phyloP scores from a whole-genome alignment of 2,329 filamentous ascomycete genomes.

The Aspergillus sp. region DNA sequence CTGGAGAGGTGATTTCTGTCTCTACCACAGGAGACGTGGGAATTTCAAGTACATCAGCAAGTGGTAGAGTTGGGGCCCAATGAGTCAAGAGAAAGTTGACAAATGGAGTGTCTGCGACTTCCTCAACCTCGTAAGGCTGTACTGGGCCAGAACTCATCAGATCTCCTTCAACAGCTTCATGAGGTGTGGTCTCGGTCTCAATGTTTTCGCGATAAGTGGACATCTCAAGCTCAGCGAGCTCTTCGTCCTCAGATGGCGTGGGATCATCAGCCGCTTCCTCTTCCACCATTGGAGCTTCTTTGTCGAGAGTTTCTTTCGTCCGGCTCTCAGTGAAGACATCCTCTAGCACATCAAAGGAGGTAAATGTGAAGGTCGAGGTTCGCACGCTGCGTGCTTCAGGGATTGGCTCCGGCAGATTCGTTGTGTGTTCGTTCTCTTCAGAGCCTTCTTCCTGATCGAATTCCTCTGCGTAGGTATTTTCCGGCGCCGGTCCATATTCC shows the following conservation, averaged over 20 bases:
- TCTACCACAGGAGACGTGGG: neutral
- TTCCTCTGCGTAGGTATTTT: neutral
- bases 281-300: conserved; percentile 7
- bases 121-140: conserved; percentile 29
- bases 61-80: conserved; percentile 7
- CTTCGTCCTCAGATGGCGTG: neutral
- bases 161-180: conserved; percentile 21
- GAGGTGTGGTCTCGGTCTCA: conserved; percentile 27
- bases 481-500: conserved; percentile 3
- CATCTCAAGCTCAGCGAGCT: neutral
- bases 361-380: neutral
- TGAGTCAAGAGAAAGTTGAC: conserved; percentile 10
- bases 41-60: neutral
- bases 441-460: neutral
- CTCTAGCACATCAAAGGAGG: conserved; percentile 22
- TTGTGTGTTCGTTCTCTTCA: neutral
- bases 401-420: neutral
- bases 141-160: conserved; percentile 18
- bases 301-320: neutral
- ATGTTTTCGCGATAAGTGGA: conserved; percentile 19
- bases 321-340: conserved; percentile 26
- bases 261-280: neutral
- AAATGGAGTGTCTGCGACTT: conserved; percentile 22
- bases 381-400: neutral
- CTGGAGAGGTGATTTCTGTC: neutral